phyloP scores from a whole-genome alignment of 2,329 filamentous ascomycete genomes.

The Chrysosporium queenslandicum region DNA sequence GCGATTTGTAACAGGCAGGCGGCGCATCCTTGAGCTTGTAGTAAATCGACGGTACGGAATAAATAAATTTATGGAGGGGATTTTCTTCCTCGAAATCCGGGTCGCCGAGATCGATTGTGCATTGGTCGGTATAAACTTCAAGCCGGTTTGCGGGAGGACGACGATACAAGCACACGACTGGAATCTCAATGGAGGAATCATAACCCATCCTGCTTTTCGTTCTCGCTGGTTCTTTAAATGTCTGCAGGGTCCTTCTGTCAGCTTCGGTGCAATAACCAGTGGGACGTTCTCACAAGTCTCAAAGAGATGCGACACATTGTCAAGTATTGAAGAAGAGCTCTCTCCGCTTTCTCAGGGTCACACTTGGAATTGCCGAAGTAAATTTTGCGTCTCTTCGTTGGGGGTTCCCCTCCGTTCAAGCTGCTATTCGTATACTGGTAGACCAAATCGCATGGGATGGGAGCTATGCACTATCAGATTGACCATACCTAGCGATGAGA shows the following conservation, averaged over 20 bases:
- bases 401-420: background rate
- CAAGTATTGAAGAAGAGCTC: conserved; percentile 21
- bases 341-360: background rate
- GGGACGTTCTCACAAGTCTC: conserved; percentile 23
- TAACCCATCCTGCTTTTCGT: background rate
- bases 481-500: background rate
- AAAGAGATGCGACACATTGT: conserved; percentile 25
- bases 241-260: conserved; percentile 20
- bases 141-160: background rate
- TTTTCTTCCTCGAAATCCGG: background rate
- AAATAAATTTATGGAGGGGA: background rate
- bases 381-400: conserved; percentile 1
- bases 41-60: conserved; percentile 16
- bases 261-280: background rate
- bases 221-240: background rate
- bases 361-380: background rate
- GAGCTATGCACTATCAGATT: background rate
- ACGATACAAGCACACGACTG: background rate
- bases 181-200: background rate
- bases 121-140: background rate
- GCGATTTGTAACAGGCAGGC: conserved; percentile 27
- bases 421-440: background rate
- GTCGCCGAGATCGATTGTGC: background rate
- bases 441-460: background rate
- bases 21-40: conserved; percentile 18